These are phyloP conservation scores for Lunularia cruciata DNA, from an alignment of 225 moss, liverwort and hornwort species.

Conservation along the genomic window DNA sequence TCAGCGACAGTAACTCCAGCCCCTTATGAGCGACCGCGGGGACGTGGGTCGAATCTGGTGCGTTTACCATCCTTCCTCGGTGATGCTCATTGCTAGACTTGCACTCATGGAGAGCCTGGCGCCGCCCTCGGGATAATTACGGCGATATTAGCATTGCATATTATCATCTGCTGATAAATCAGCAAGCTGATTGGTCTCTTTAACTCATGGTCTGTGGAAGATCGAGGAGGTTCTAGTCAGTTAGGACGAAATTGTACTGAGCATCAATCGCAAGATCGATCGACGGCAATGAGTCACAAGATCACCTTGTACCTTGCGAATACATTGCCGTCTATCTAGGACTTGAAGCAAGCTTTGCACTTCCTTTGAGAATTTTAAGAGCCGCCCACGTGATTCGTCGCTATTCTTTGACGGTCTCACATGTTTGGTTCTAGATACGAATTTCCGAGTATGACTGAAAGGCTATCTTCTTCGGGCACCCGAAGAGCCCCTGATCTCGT, in stretches of 20 bases:
- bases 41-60: conserved; percentile 46
- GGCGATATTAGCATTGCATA: too few relatives aligned
- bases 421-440: too few relatives aligned
- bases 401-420: neutral
- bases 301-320: neutral
- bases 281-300: neutral
- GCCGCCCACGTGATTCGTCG: too few relatives aligned
- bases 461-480: neutral
- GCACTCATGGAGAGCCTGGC: too few relatives aligned
- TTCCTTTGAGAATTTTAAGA: too few relatives aligned
- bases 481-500: neutral
- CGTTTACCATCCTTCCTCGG: conserved; percentile 13
- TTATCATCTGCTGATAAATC: neutral
- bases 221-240: neutral
- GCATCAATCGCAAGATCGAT: neutral
- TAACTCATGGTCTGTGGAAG: neutral
- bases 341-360: too few relatives aligned
- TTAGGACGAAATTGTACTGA: neutral
- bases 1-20: conserved; percentile 48
- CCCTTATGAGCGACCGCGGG: conserved; percentile 49
- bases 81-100: neutral
- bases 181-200: neutral
- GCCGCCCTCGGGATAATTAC: neutral
- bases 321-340: too few relatives aligned
- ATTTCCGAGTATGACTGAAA: too few relatives aligned